phyloP scores from a whole-genome alignment of 805 yeast genomes.

The Lachancea meyersii region DNA sequence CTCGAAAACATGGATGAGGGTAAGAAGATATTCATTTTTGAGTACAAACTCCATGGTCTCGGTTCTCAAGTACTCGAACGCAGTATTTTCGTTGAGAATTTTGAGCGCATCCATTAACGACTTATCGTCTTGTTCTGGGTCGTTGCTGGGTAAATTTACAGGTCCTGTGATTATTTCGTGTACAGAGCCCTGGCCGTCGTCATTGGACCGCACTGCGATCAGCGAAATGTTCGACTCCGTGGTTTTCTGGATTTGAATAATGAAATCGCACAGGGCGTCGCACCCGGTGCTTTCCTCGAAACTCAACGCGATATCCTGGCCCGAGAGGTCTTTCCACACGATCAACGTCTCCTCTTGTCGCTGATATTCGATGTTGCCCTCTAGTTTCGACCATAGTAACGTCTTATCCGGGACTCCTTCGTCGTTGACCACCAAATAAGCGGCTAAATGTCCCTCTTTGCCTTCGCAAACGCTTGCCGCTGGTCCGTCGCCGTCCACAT shows the following conservation, averaged over 20 bases:
- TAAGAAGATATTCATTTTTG: conserved; percentile 46
- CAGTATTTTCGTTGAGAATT: conserved; percentile 51
- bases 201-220: conserved; percentile 55
- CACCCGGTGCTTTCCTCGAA: conserved; percentile 93
- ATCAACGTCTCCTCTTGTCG: conserved; percentile 91
- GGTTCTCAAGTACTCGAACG: conserved; percentile 53
- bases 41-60: conserved; percentile 53
- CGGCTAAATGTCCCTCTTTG: conserved; percentile 30
- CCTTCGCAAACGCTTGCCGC: conserved; percentile 12
- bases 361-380: conserved; percentile 76
- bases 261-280: conserved; percentile 71
- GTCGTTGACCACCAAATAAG: conserved; percentile 65
- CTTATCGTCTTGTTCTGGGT: conserved; percentile 40
- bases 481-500: neutral
- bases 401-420: conserved; percentile 56
- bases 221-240: conserved; percentile 61
- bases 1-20: conserved; percentile 48
- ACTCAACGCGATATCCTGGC: conserved; percentile 73
- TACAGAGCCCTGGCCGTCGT: conserved; percentile 43
- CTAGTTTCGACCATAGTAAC: conserved; percentile 59
- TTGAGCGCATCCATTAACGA: conserved; percentile 52
- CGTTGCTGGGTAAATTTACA: conserved; percentile 53
- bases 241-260: conserved; percentile 59
- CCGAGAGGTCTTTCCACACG: conserved; percentile 80
- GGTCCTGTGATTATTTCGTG: conserved; percentile 82